phyloP scores from a whole-genome alignment of 805 yeast genomes.

The Ogataea ganodermae region DNA sequence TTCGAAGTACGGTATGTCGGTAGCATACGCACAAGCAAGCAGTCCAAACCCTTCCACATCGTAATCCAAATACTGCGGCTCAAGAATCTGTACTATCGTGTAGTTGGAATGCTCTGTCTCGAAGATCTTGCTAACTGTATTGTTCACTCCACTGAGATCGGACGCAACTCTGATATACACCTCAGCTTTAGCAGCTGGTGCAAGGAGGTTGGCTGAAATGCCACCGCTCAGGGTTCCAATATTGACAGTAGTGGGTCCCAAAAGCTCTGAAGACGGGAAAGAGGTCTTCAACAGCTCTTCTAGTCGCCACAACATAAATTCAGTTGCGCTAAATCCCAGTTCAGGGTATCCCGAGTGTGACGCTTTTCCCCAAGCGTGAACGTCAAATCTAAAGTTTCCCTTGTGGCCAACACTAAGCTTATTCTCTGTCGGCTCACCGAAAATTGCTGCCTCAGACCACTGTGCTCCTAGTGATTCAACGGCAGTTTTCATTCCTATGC shows the following conservation, averaged over 20 bases:
- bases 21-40: constrained; percentile 22
- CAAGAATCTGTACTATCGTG: constrained; percentile 20
- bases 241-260: constrained; percentile 61
- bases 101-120: constrained; percentile 17
- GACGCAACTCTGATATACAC: constrained; percentile 53
- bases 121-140: constrained; percentile 37
- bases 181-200: constrained; percentile 52
- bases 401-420: constrained; percentile 67
- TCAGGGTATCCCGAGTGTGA: constrained; percentile 66
- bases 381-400: constrained; percentile 45
- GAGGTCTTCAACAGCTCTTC: constrained; percentile 40
- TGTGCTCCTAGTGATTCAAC: constrained; percentile 37
- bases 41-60: constrained; percentile 61
- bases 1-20: constrained; percentile 42
- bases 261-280: constrained; percentile 47
- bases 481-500: constrained; percentile 55
- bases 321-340: constrained; percentile 58
- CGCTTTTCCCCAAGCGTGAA: constrained; percentile 50
- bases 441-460: constrained; percentile 55
- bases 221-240: constrained; percentile 57
- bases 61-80: constrained; percentile 48
- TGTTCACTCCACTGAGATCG: constrained; percentile 39
- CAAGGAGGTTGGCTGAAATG: constrained; percentile 60
- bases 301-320: constrained; percentile 48
- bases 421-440: constrained; percentile 70